These are phyloP conservation scores for Apiospora koreana DNA, from an alignment of 2,329 filamentous ascomycete genomes.

Conservation along the genomic window DNA sequence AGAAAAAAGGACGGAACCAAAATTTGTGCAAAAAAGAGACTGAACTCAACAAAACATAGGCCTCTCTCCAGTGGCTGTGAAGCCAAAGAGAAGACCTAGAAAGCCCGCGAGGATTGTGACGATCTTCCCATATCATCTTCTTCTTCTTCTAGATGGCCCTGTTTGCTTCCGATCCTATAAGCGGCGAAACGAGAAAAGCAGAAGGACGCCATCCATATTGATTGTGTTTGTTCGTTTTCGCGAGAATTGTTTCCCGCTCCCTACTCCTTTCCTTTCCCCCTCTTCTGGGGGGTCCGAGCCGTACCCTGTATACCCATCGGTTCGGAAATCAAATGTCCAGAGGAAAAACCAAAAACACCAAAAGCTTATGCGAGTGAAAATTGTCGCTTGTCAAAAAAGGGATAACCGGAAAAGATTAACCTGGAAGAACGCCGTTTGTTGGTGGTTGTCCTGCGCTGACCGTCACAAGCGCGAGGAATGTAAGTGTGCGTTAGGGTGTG, in stretches of 20 bases:
- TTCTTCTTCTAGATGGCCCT: not conserved
- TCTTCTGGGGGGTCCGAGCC: not conserved
- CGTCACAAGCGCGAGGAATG: not conserved
- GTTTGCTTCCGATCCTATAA: constrained; percentile 9
- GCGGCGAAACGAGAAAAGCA: constrained; percentile 1
- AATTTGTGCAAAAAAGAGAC: not conserved
- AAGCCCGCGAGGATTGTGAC: not conserved
- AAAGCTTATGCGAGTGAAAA: constrained; percentile 1
- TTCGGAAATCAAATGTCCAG: not conserved
- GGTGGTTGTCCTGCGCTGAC: not conserved
- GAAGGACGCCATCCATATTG: not conserved
- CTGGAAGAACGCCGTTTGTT: not conserved
- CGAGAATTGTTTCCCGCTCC: no score
- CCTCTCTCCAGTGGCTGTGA: not conserved
- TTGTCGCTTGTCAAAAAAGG: not conserved
- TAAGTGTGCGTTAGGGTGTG: not conserved
- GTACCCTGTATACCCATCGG: not conserved
- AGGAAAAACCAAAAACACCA: not conserved
- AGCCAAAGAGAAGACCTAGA: not conserved
- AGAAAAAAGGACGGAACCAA: not conserved
- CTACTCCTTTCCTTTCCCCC: not conserved
- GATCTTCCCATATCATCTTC: not conserved
- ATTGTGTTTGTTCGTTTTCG: not conserved
- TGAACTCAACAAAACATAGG: not conserved
- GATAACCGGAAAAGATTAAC: not conserved